Evolutionary conservation across 192 early-diverging fungal genomes (phyloP).

Genomic region (Phycomyces blakesleeanus): DNA sequence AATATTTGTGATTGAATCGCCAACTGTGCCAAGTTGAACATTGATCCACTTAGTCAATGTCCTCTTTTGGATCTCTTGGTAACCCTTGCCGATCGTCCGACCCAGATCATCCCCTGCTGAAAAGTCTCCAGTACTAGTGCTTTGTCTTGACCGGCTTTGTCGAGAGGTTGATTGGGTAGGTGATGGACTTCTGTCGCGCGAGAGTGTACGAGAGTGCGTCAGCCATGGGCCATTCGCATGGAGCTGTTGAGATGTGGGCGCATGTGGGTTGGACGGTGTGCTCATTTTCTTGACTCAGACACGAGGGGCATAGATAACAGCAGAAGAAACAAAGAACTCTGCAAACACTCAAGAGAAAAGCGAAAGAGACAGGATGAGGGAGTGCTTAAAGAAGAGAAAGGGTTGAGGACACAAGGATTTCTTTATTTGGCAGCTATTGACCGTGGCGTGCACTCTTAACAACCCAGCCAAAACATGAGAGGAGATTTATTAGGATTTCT

Average conservation of each 20-base stretch:
- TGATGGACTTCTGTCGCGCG: neutral
- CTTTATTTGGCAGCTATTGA: no score
- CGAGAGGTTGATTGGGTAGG: neutral
- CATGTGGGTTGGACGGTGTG: neutral
- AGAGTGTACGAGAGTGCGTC: neutral
- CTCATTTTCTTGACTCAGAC: neutral
- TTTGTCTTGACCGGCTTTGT: neutral
- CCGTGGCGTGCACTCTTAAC: no score
- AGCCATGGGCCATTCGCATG: neutral
- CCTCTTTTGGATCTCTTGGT: conserved; percentile 46
- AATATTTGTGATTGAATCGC: conserved; percentile 45
- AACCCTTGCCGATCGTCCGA: conserved; percentile 40
- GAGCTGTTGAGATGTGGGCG: neutral
- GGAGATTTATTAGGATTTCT: no score
- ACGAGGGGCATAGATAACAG: neutral
- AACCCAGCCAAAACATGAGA: no score
- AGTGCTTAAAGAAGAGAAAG: neutral
- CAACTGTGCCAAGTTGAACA: conserved; percentile 41
- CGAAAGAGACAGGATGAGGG: neutral
- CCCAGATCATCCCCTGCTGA: conserved; percentile 35
- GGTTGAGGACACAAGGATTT: no score
- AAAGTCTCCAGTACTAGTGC: neutral
- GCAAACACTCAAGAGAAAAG: neutral
- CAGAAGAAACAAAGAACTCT: neutral
- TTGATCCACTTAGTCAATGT: conserved; percentile 63